Evolutionary conservation across 768 basidiomycete genomes (phyloP), one percentile per base, ranked within the genome.

Genomic region (Leccinum barrowsii): DNA sequence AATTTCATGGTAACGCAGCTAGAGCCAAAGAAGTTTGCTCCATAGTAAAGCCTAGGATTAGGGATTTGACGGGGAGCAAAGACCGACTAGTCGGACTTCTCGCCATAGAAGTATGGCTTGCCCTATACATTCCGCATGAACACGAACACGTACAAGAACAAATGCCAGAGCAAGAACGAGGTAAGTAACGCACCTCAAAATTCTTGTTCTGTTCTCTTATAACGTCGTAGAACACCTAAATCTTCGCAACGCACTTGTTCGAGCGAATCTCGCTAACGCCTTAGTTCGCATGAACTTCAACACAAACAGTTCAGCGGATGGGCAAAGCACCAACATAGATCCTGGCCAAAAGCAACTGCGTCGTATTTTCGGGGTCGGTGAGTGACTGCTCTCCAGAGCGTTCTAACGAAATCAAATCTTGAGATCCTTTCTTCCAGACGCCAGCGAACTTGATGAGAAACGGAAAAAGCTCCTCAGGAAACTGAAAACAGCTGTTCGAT

Each of bases 361-460:
- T 22, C 21, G 26, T 2, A 42, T 69, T 13, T 70, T 70, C 19
- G 68, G 68, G 24, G 56, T 65, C 1, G 56, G 68, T 68, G 7
- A 50, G 62, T 55, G 40, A 56, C 7, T 19, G 37, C 37, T 26
- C 13, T 21, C 42, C 11, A 21, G 12, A 11, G 0, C 11, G 15
- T 21, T 28, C 40, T 1, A 11, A 50, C 30, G 13, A 10, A 22
- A n/a, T 19, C 30, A 26, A 15, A 47, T n/a, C 13, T 4, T 40
- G 12, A 44, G 10, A 32, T 49, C 34, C 6, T n/a, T 28, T 34
- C 7, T 22, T 48, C 21, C 13, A 69, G 67, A 46, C 13, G 55
- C 58, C 3, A 0, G 10, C 1, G 44, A 49, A 21, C 63, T 67
- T 30, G 28, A 1, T 5, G 19, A 12, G 1, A 8, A 5, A 7